phyloP scores from a whole-genome alignment of 1,284 basidiomycete species.

The Marasmius sp. region DNA sequence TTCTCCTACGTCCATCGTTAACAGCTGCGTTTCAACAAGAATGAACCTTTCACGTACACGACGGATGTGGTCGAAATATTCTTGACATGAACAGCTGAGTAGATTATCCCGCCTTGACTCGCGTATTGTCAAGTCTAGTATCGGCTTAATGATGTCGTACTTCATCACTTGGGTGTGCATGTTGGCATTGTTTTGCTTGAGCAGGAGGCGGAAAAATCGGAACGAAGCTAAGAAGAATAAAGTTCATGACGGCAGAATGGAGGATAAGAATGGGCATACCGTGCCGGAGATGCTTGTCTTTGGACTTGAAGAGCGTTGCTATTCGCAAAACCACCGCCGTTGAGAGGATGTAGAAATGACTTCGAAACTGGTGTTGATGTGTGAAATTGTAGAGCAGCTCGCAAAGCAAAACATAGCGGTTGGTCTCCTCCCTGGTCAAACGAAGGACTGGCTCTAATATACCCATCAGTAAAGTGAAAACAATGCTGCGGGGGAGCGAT shows the following conservation, averaged over 20 bases:
- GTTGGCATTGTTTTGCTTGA: constrained; percentile 86
- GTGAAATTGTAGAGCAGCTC: constrained; percentile 91
- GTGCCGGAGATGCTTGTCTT: constrained; percentile 90
- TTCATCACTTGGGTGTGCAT: constrained; percentile 85
- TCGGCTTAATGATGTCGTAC: constrained; percentile 79
- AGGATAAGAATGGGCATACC: constrained; percentile 48
- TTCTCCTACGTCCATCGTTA: constrained; percentile 63
- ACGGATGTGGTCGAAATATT: constrained; percentile 91
- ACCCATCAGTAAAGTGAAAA: not conserved
- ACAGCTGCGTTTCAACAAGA: constrained; percentile 1
- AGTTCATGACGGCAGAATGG: constrained; percentile 2
- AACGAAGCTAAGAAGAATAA: constrained; percentile 65
- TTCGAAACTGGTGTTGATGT: constrained; percentile 85
- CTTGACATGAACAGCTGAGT: constrained; percentile 91
- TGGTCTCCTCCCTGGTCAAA: constrained; percentile 70
- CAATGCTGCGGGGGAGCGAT: not conserved
- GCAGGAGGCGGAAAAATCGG: constrained; percentile 86
- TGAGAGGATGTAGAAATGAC: constrained; percentile 88
- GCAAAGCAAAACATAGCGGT: constrained; percentile 81
- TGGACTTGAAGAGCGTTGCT: constrained; percentile 76
- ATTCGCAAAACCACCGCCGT: constrained; percentile 73
- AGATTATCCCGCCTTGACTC: constrained; percentile 91
- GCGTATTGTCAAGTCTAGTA: constrained; percentile 78
- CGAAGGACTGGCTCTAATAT: constrained; percentile 48
- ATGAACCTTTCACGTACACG: constrained; percentile 51